Evolutionary conservation across 495 filamentous ascomycete species (phyloP), one percentile per base, ranked within the genome.

Genomic region (Evansstolkia leycettana): DNA sequence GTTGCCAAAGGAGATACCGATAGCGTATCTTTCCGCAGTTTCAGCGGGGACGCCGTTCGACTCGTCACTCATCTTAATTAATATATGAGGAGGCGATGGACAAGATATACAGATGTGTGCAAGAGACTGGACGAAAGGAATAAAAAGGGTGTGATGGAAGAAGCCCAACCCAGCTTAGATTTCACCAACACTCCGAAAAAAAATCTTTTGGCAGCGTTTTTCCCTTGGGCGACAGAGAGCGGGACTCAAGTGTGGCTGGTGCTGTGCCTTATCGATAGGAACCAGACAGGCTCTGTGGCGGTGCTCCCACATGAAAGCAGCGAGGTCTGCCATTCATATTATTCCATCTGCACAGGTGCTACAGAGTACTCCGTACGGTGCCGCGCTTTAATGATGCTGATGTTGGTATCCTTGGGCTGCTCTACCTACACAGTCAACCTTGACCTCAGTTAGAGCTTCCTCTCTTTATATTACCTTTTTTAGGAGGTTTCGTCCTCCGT

Each of bases 1-100:
- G 64, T 98, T 98, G 58, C 90, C 92, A 69, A 96, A 96, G 34
- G 87, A 83, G 57, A 98, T 85, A 59, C 90, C 90, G 62, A 98
- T 98, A 47, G 81, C 82, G 42, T 77, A 73, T 43, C 77, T 66
- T 60, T 83, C 72, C 37, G 57, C 66, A 60, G 62, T 46, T 39
- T 60, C 65, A 38, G 55, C 47, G 42, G 54, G 28, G 36, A 42
- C 48, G 46, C 61, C 49, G 56, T 55, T 64, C 30, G 64, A 52
- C 40, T 64, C 60, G 48, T 65, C 64, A 58, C 66, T 74, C 75
- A 80, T 80, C 39, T 60, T 50, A 53, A 54, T 31, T 41, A 33
- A 50, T 36, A 34, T 38, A 39, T 39, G 28, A 39, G 33, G 37
- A 39, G 31, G 28, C 26, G 27, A 43, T 32, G 33, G 11, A 29